A percentile compares a stretch with the other conserved stretches of the same genome.
Evolutionary conservation across 305 asterid genomes (phyloP).

Genomic region (Fraxinus angustifolia): DNA sequence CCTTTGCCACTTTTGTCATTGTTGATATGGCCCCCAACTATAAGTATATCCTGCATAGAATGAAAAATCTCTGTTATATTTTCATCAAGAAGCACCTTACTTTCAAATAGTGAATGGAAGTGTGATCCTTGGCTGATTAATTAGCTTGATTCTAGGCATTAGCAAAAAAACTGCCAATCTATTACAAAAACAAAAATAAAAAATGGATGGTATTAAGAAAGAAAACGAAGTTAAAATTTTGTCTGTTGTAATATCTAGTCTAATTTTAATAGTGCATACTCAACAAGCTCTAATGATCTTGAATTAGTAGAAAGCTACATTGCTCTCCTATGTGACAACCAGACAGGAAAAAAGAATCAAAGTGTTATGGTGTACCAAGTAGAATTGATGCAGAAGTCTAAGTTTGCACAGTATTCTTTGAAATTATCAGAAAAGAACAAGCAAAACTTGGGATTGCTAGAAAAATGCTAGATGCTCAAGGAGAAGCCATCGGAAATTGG

Average conservation of each 20-base stretch:
- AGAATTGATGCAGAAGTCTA: not conserved
- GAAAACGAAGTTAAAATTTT: not conserved
- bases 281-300: not conserved
- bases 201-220: not conserved
- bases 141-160: not conserved
- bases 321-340: not conserved
- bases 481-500: not conserved
- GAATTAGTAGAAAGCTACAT: not conserved
- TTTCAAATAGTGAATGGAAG: not conserved
- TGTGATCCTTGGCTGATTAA: not conserved
- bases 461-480: not conserved
- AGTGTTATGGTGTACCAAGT: not conserved
- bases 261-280: not conserved
- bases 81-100: not conserved
- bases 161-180: not conserved
- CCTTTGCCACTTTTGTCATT: conserved; percentile 40
- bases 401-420: not conserved
- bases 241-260: not conserved
- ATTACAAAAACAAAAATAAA: not conserved
- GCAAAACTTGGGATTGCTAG: not conserved
- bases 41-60: conserved; percentile 51
- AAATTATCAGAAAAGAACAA: not conserved
- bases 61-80: not conserved
- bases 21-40: conserved; percentile 72
- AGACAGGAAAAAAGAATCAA: not conserved